Evolutionary conservation across 306 rosid species (phyloP), one percentile per base, ranked within the genome.

Genomic region (Abrus pulchellus): DNA sequence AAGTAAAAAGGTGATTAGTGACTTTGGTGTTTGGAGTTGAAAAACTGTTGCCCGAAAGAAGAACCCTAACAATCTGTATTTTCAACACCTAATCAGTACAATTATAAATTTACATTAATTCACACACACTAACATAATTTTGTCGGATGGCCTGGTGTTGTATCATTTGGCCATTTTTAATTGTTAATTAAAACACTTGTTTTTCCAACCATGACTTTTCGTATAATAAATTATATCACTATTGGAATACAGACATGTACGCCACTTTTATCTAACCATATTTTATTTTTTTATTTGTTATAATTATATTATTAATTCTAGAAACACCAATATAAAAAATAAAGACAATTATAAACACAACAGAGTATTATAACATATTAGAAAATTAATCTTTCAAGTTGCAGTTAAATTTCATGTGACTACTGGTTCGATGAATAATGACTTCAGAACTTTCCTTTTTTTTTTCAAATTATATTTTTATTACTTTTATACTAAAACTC

Each of bases 1-100:
- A 66, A 68, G 13, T 34, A 12, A 60, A 61, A 47, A 32, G 82
- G 57, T 44, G 41, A 54, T 30, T 41, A 13, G 41, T 67, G 82
- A 27, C 47, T 54, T 66, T 48, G 34, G 34, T 41, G 57, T 14
- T 77, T 43, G 34, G 52, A 29, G 30, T 67, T 54, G 57, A 78
- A 66, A 66, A 5, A 44, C 9, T 3, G 3, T 11, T 36, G 20
- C 66, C 40, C 6, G 4, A 7, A 7, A 27, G 10, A 29, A 41
- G 20, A 29, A 8, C 2, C 49, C 49, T 8, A 63, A 53, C 47
- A 34, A 6, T 40, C 53, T 40, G 9, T 53, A 0, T 38, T 77
- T 76, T 67, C 75, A 78, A 67, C 57, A 43, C 74, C 57, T 29
- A 52, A 33, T 49, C 36, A 66, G 12, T 5, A 41, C 43, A 20